phyloP scores from a whole-genome alignment of 768 basidiomycete species.

The Tylopilus plumbeoviolaceoides region DNA sequence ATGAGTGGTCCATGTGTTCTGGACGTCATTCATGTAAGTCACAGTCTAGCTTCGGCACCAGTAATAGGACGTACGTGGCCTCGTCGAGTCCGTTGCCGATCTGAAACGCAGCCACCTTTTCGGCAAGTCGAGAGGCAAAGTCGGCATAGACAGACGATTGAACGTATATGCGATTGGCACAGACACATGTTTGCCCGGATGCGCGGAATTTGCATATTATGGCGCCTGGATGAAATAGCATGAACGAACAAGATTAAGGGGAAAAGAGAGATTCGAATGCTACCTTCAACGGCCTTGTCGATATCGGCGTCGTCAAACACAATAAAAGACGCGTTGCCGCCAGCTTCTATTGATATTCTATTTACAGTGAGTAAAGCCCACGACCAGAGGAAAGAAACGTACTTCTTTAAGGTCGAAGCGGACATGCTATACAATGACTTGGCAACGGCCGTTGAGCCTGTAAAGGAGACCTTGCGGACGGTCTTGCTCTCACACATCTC shows the following conservation, averaged over 20 bases:
- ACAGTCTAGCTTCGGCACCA: not conserved
- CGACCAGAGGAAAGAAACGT: constrained; percentile 12
- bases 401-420: constrained; percentile 81
- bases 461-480: constrained; percentile 90
- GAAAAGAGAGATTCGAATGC: not conserved
- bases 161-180: constrained; percentile 90
- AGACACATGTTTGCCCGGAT: constrained; percentile 82
- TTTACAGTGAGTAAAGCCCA: constrained; percentile 1
- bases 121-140: constrained; percentile 85
- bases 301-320: constrained; percentile 96
- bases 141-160: constrained; percentile 90
- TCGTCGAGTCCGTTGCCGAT: constrained; percentile 84
- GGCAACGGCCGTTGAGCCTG: constrained; percentile 81
- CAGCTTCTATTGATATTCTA: constrained; percentile 77
- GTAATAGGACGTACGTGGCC: constrained; percentile 52
- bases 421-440: constrained; percentile 72
- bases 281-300: constrained; percentile 85
- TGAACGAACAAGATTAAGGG: not conserved
- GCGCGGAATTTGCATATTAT: constrained; percentile 76
- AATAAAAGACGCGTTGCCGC: constrained; percentile 95
- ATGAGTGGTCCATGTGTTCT: constrained; percentile 96
- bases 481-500: constrained; percentile 88
- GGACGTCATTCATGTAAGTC: not conserved
- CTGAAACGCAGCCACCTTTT: constrained; percentile 78
- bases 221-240: constrained; percentile 43